Percentiles rank a stretch among this genome's conserved stretches.
These are phyloP conservation scores for Oryza punctata DNA, from an alignment of 176 grass and related monocot species.

Conservation along the genomic window DNA sequence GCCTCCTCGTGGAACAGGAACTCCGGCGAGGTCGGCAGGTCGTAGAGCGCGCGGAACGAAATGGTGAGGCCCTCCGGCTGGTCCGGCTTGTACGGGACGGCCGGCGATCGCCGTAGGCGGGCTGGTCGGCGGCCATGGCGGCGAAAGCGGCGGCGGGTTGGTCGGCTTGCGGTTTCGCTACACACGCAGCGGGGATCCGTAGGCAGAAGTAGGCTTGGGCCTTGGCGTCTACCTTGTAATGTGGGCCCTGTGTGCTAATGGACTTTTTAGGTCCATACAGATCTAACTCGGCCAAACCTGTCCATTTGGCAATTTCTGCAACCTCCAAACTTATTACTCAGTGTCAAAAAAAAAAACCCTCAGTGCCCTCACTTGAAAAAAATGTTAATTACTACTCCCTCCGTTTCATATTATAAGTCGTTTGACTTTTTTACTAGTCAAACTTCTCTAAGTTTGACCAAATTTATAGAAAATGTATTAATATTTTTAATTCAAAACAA, in stretches of 20 bases:
- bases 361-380: too few species aligned
- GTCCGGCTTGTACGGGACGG: conserved; percentile 46
- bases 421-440: too few species aligned
- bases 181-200: too few species aligned
- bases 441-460: too few species aligned
- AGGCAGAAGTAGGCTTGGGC: not conserved
- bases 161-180: conserved; percentile 17
- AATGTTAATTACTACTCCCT: too few species aligned
- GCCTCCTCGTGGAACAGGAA: conserved; percentile 68
- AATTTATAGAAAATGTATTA: too few species aligned
- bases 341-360: too few species aligned
- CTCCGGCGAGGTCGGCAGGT: conserved; percentile 78
- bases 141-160: not conserved
- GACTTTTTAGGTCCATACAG: not conserved
- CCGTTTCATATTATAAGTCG: too few species aligned
- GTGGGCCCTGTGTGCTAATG: not conserved
- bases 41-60: conserved; percentile 57
- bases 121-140: conserved; percentile 33
- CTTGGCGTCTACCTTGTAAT: not conserved
- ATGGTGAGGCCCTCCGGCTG: conserved; percentile 42
- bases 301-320: not conserved
- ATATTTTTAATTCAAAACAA: too few species aligned
- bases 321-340: not conserved
- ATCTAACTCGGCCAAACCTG: not conserved
- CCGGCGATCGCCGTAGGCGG: not conserved